Evolutionary conservation across 495 filamentous ascomycete species (phyloP).

Genomic region (Trichoderma virens): DNA sequence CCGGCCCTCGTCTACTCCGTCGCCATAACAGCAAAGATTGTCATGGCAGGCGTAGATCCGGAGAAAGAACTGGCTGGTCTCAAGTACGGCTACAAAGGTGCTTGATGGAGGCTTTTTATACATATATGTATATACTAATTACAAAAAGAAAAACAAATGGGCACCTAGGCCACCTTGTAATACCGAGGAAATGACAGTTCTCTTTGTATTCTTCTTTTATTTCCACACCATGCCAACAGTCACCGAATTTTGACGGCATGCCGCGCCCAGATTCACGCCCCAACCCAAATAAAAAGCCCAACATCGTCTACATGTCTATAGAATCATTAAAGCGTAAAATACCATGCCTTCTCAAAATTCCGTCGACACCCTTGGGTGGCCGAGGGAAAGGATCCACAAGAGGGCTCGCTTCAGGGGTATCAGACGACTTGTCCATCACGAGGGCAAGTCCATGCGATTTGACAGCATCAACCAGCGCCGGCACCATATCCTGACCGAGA

Average conservation of each 20-base stretch:
- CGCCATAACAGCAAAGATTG: constrained; percentile 39
- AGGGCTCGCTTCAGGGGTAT: constrained; percentile 22
- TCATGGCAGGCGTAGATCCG: constrained; percentile 50
- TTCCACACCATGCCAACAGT: neutral
- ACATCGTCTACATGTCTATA: constrained; percentile 69
- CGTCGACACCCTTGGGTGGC: constrained; percentile 67
- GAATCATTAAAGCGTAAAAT: constrained; percentile 87
- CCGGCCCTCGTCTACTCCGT: constrained; percentile 40
- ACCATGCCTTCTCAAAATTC: constrained; percentile 74
- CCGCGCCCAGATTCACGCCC: neutral
- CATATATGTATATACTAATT: neutral
- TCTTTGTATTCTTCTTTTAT: neutral
- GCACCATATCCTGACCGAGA: constrained; percentile 76
- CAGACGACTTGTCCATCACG: constrained; percentile 73
- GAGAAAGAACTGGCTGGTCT: constrained; percentile 42
- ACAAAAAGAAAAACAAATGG: neutral
- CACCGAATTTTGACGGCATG: neutral
- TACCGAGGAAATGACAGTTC: neutral
- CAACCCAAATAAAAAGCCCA: neutral
- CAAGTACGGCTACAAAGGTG: constrained; percentile 54
- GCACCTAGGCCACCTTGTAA: neutral
- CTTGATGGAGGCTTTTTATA: constrained; percentile 25
- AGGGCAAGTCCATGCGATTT: constrained; percentile 89
- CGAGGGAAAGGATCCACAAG: constrained; percentile 37
- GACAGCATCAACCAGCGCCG: constrained; percentile 83